Base-by-base conservation (phyloP, 345 rosid species). In the Pugionium dolabratum region DNA sequence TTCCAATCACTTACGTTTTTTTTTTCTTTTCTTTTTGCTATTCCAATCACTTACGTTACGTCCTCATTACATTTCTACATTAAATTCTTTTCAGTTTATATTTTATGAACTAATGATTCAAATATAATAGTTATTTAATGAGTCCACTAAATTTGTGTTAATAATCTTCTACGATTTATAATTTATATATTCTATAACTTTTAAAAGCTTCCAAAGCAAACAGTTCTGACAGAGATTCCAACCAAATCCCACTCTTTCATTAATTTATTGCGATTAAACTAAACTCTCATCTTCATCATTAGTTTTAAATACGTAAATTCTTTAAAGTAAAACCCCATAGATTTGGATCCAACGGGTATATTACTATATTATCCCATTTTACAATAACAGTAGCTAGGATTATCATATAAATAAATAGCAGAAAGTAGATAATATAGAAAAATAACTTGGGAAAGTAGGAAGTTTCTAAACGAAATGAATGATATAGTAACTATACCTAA, bases 181-280 rank as follows among this genome's bases (percentile, higher is more conserved):
- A 42, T 62, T 62, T 47, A 18, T 39, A 5, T 40, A 63, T 64
- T 56, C 18, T 18, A 18, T 0, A 18, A 18, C 18, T 18, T 49
- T 18, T 71, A 64, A 64, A 72, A 58, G 52, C 65, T 57, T 48
- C 45, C 32, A 72, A 35, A 50, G 37, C 7, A 51, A 52, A 66
- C 56, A 36, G 49, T 58, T 66, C 54, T 73, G 72, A 61, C 68
- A 54, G 9, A 76, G 67, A 74, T 69, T 75, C 77, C 34, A 74
- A 85, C 83, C 90, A 78, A 78, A 83, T 80, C 85, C 86, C 88
- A 83, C 94, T 80, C 71, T 75, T 64, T 62, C 66, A 75, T 75
- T 75, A 69, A 18, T 44, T 10, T 66, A 65, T 50, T 43, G 58
- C 47, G 53, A 69, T 77, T 79, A 80, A 61, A 82, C 54, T 75